phyloP scores from a whole-genome alignment of 169 alveolate genomes.

The Plasmodium relictum region DNA sequence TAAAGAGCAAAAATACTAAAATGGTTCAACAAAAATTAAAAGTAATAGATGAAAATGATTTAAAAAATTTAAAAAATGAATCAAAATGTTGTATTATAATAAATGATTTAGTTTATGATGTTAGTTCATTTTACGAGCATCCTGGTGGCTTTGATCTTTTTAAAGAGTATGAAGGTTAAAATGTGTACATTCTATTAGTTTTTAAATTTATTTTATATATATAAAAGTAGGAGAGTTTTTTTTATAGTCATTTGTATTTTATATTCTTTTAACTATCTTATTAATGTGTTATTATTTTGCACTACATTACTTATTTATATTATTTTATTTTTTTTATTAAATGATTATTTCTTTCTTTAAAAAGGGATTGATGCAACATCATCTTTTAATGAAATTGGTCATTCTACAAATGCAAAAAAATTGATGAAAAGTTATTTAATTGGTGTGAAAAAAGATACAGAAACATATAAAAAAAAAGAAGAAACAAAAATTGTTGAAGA shows the following conservation, averaged over 20 bases:
- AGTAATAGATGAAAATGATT: constrained; percentile 46
- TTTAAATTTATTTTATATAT: no score
- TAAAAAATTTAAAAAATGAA: constrained; percentile 34
- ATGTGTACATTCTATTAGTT: no score
- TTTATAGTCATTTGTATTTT: background rate
- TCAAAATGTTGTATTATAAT: constrained; percentile 66
- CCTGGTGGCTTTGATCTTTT: constrained; percentile 75
- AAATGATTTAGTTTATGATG: constrained; percentile 69
- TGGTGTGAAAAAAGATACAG: constrained; percentile 55
- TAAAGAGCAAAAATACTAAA: background rate
- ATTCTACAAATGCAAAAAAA: constrained; percentile 53
- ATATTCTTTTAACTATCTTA: background rate
- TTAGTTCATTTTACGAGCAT: constrained; percentile 69
- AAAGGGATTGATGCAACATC: constrained; percentile 76
- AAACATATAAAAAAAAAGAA: constrained; percentile 25
- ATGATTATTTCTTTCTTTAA: constrained; percentile 2
- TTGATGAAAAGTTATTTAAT: constrained; percentile 62
- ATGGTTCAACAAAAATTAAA: constrained; percentile 44
- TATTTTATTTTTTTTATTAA: background rate
- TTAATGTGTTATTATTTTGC: background rate
- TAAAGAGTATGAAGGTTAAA: constrained; percentile 50
- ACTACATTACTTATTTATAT: background rate
- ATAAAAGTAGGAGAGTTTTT: background rate
- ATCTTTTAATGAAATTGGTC: constrained; percentile 52
- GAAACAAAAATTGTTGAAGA: constrained; percentile 39